Evolutionary conservation across 1,139 yeast species (phyloP), one percentile per base, ranked within the genome.

Genomic region (Candida tropicalis): DNA sequence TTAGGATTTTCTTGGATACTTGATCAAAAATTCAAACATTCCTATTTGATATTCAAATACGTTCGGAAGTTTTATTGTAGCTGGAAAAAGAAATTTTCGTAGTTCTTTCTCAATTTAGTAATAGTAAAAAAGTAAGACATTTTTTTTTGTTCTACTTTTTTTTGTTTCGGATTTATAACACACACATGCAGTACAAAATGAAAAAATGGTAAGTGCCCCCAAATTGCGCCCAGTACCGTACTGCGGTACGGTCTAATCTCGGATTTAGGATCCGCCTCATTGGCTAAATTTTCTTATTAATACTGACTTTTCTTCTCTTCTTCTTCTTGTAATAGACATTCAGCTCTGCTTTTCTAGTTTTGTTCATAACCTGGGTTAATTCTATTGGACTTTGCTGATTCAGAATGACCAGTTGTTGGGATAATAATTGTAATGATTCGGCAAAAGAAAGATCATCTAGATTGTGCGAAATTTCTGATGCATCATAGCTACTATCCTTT

Each of bases 381-480:
- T 26, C 17, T 10, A 35, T 22, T 20, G 35, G n/a, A 3, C n/a
- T 6, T 22, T 24, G 43, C 24, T 38, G 45, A 22, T 40, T n/a
- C 24, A 18, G 35, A 18, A 12, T 11, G 7, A 13, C n/a, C 35
- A 31, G 35, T n/a, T 31, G 45, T 39, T 52, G 57, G 2, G 57
- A 48, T 15, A 56, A 46, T 35, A 48, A 54, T 13, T 45, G 49
- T 11, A 56, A 42, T 3, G 60, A 56, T 32, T 56, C 60, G 23
- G 50, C 50, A 42, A 56, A 56, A 3, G 57, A 50, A 23, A 51
- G 41, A 11, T 48, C 44, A 9, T 38, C 50, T 10, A 48, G 17
- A 9, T 36, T 24, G 10, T 17, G 3, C 10, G n/a, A 23, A 17
- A 18, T 27, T 25, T 36, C 20, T 22, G 27, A 16, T 11, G 8